A percentile compares a stretch with the other conserved stretches of the same genome.
phyloP scores from a whole-genome alignment of 768 basidiomycete genomes.

The Scleroderma bovista region DNA sequence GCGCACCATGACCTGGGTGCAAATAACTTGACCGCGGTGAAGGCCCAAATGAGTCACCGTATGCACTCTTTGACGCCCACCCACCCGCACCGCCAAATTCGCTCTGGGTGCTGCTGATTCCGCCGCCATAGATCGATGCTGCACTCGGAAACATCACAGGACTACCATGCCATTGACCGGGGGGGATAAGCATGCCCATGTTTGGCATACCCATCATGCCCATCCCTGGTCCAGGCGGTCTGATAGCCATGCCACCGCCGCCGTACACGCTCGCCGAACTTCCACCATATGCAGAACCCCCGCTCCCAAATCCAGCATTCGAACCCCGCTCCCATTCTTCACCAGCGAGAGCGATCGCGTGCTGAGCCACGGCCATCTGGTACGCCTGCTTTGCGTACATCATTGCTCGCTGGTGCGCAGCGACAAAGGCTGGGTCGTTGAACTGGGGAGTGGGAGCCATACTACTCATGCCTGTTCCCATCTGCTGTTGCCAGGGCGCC shows the following conservation, averaged over 20 bases:
- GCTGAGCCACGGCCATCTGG: constrained; percentile 86
- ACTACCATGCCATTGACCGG: constrained; percentile 37
- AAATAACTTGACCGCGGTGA: constrained; percentile 9
- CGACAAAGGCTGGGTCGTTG: constrained; percentile 53
- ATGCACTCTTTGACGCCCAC: constrained; percentile 59
- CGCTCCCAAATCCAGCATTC: constrained; percentile 39
- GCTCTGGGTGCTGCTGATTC: constrained; percentile 47
- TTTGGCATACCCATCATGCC: constrained; percentile 35
- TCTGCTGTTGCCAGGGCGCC: constrained; percentile 24
- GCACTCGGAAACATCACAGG: constrained; percentile 47
- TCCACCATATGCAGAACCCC: constrained; percentile 32
- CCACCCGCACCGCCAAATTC: constrained; percentile 53
- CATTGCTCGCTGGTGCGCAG: constrained; percentile 86
- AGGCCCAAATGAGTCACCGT: constrained; percentile 61
- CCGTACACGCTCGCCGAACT: constrained; percentile 46
- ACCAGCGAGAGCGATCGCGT: constrained; percentile 82
- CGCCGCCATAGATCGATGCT: constrained; percentile 55
- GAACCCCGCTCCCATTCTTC: constrained; percentile 89
- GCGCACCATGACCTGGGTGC: constrained; percentile 2
- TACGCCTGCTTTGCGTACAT: constrained; percentile 83
- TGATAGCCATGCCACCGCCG: constrained; percentile 23
- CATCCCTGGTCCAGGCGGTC: constrained; percentile 28
- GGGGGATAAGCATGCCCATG: constrained; percentile 35
- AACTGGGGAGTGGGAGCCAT: constrained; percentile 37
- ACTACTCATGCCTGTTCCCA: constrained; percentile 16